Base-by-base conservation (phyloP, 768 basidiomycete genomes). In the Serendipita sp. region DNA sequence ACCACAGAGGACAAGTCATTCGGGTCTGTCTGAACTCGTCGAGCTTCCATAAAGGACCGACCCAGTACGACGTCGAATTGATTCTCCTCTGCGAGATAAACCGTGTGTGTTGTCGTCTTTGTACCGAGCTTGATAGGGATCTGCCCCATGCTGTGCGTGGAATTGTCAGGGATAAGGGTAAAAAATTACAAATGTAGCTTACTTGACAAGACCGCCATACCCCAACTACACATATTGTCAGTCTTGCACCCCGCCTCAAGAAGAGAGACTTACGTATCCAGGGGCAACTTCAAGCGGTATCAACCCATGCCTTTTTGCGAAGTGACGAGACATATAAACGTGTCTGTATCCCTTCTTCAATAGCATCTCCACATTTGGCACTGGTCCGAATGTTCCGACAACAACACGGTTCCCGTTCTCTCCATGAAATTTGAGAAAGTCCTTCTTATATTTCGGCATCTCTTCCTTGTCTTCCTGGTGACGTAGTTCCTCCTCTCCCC, bases 41-140 rank as follows among this genome's bases (percentile, higher is more conserved):
- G 77, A 65, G 72, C 73, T 69, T 79, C 79, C 72, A 78, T 73
- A 74, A 78, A 75, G 24, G 83, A 84, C 26, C 94, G 78, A 0
- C 94, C 94, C 3, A 98, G 80, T 3, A 98, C 87, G 51, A 97
- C 89, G 68, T 96, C 93, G 72, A 98, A 98, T 69, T 97, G 92
- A 0, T 86, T 84, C 71, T 96, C 94, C 70, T 99, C 96, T 2
- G 89, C 87, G 33, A 98, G 80, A 72, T 89, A 93, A 7, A 97
- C 93, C 0, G 81, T 69, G 60, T 75, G 76, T 28, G 67, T 70
- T 1, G 75, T 75, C 65, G 73, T 74, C 34, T 73, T 75, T 31
- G 66, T 65, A 34, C 74, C 75, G n/a, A 77, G 74, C 0, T 87
- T 93, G 68, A 99, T 86, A 0, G 93, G 88, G 83, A 92, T 89